A percentile compares a stretch with the other conserved stretches of the same genome.
phyloP scores from a whole-genome alignment of 176 grass and related monocot genomes.

The Oryza rufipogon region DNA sequence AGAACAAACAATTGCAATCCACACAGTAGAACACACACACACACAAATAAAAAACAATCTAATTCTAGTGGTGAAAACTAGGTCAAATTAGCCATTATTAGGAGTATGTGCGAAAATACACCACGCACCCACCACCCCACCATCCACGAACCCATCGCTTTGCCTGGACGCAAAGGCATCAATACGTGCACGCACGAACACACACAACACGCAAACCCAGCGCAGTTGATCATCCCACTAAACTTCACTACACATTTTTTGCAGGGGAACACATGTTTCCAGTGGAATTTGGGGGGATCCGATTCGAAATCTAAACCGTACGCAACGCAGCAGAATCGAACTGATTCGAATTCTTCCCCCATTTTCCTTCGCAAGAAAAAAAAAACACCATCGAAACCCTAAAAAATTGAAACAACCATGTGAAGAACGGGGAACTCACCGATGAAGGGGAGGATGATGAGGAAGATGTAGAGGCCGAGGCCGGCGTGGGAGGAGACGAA shows the following conservation, averaged over 20 bases:
- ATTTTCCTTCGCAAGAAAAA: neutral
- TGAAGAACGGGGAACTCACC: neutral
- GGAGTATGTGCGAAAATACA: neutral
- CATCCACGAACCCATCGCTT: neutral
- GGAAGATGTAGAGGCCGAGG: constrained; percentile 62
- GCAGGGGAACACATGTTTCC: neutral
- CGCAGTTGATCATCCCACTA: neutral
- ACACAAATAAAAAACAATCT: neutral
- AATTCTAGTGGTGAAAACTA: neutral
- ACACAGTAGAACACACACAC: neutral
- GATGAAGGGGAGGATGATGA: constrained; percentile 74
- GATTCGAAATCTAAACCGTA: neutral
- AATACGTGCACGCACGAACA: constrained; percentile 13
- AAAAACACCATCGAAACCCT: neutral
- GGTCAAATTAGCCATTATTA: neutral
- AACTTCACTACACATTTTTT: neutral
- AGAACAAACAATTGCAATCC: neutral
- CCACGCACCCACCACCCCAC: neutral
- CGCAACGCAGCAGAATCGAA: neutral
- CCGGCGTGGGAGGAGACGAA: constrained; percentile 63
- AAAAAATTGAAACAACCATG: neutral
- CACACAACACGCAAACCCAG: constrained; percentile 20
- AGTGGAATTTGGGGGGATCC: neutral
- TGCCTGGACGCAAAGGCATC: constrained; percentile 21
- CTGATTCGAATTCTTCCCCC: neutral